Percentiles rank a stretch among this genome's conserved stretches.
Conservation (phyloP, 139 green algal species). For the Tetradesmus obliquus region DNA sequence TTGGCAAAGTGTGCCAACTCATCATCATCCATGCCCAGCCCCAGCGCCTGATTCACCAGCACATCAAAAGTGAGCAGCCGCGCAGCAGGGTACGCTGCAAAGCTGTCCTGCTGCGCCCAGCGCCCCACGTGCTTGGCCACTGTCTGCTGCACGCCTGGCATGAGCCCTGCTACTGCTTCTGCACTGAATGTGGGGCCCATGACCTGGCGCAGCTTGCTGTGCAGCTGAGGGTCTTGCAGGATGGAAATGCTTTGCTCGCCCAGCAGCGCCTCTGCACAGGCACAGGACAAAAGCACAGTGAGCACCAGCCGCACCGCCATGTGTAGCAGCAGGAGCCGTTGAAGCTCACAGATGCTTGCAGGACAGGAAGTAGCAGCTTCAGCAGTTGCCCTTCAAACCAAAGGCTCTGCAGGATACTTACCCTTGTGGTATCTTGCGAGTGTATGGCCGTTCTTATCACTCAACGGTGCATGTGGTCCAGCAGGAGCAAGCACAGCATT, state of each 20-base stretch:
- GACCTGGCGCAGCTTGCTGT: not conserved
- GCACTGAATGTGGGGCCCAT: constrained; percentile 3
- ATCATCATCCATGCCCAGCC: not conserved
- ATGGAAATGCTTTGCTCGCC: not conserved
- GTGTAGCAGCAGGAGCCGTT: not conserved
- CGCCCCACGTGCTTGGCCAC: not conserved
- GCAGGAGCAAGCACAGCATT: too few species aligned
- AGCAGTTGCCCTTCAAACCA: too few species aligned
- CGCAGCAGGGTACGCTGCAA: not conserved
- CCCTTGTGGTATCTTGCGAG: too few species aligned
- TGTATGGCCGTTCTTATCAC: too few species aligned
- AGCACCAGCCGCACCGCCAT: not conserved
- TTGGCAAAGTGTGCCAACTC: not conserved
- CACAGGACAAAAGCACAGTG: not conserved
- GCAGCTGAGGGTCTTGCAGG: constrained; percentile 2
- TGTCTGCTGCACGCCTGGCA: constrained; percentile 14
- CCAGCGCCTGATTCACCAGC: constrained; percentile 18
- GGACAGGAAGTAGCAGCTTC: not conserved
- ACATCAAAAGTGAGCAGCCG: constrained; percentile 28
- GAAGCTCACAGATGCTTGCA: not conserved
- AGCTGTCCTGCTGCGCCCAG: not conserved
- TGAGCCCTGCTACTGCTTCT: constrained; percentile 10
- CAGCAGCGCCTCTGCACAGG: not conserved
- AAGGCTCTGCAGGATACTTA: not conserved
- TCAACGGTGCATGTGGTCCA: too few species aligned